phyloP scores from a whole-genome alignment of 495 filamentous ascomycete species.

The Hamigera avellanea region DNA sequence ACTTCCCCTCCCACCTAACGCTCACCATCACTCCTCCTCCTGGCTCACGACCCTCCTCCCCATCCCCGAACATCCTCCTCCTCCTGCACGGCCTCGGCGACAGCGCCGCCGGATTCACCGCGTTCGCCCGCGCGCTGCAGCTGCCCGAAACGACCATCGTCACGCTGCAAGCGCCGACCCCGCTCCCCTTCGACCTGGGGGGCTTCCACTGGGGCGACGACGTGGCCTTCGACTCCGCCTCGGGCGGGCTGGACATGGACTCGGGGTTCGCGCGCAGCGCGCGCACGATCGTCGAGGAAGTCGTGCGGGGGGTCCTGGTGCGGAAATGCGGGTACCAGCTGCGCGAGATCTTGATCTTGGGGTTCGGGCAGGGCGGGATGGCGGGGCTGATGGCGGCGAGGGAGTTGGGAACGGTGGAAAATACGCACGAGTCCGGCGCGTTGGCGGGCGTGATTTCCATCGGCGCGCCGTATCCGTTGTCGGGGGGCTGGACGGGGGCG shows the following conservation, averaged over 20 bases:
- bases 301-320: slow-evolving; percentile 51
- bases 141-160: slow-evolving; percentile 74
- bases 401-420: slow-evolving; percentile 11
- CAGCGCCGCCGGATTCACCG: slow-evolving; percentile 52
- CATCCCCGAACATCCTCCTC: slow-evolving; percentile 62
- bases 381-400: slow-evolving; percentile 50
- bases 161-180: slow-evolving; percentile 60
- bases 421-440: slow-evolving; percentile 8
- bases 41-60: slow-evolving; percentile 9
- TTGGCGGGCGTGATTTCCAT: slow-evolving; percentile 61
- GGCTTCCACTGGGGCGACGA: slow-evolving; percentile 96
- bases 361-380: slow-evolving; percentile 84
- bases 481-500: slow-evolving; percentile 22
- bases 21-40: slow-evolving; percentile 35
- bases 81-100: slow-evolving; percentile 90
- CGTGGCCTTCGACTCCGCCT: slow-evolving; percentile 48
- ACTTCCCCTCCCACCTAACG: slow-evolving; percentile 40
- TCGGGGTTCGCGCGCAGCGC: slow-evolving; percentile 55
- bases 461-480: slow-evolving; percentile 56
- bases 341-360: slow-evolving; percentile 64
- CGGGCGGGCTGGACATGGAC: slow-evolving; percentile 64
- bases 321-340: slow-evolving; percentile 57
- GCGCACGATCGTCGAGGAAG: slow-evolving; percentile 35
- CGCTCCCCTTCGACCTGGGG: slow-evolving; percentile 59
- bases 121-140: slow-evolving; percentile 59